phyloP scores from a whole-genome alignment of 495 filamentous ascomycete species.

The Symbiotaphrina buchneri region DNA sequence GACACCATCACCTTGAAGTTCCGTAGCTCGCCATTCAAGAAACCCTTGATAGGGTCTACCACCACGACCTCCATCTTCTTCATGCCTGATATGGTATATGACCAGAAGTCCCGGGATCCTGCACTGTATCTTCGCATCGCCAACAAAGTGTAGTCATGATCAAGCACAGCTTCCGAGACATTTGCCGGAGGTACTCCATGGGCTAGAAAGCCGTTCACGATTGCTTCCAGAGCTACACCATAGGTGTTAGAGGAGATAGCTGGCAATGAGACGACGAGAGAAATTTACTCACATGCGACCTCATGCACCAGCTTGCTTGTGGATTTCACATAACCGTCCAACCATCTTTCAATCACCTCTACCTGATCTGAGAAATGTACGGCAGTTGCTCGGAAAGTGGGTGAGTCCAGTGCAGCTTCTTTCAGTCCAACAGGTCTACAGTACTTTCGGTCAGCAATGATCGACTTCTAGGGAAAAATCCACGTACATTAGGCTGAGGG shows the following conservation, averaged over 20 bases:
- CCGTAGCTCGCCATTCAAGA: conserved; percentile 50
- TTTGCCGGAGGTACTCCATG: conserved; percentile 46
- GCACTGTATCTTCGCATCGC: conserved; percentile 72
- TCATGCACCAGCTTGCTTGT: conserved; percentile 60
- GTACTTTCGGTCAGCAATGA: background rate
- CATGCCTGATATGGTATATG: conserved; percentile 39
- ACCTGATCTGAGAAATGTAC: conserved; percentile 82
- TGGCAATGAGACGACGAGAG: conserved; percentile 14
- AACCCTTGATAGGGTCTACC: conserved; percentile 58
- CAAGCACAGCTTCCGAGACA: conserved; percentile 58
- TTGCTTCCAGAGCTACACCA: conserved; percentile 2
- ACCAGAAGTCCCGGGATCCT: conserved; percentile 69
- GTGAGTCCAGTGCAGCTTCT: conserved; percentile 89
- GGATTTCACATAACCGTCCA: conserved; percentile 63
- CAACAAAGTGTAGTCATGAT: conserved; percentile 83
- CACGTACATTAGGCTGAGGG: conserved; percentile 31
- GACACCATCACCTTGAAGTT: conserved; percentile 35
- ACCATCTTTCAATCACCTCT: conserved; percentile 81
- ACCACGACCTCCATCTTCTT: conserved; percentile 54
- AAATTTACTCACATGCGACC: conserved; percentile 46
- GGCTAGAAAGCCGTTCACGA: conserved; percentile 49
- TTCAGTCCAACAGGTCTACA: conserved; percentile 65
- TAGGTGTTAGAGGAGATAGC: background rate
- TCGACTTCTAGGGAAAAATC: background rate
- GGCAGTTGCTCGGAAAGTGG: conserved; percentile 78